Conservation (phyloP, 1,284 basidiomycete genomes). For the Ganoderma resinaceum region DNA sequence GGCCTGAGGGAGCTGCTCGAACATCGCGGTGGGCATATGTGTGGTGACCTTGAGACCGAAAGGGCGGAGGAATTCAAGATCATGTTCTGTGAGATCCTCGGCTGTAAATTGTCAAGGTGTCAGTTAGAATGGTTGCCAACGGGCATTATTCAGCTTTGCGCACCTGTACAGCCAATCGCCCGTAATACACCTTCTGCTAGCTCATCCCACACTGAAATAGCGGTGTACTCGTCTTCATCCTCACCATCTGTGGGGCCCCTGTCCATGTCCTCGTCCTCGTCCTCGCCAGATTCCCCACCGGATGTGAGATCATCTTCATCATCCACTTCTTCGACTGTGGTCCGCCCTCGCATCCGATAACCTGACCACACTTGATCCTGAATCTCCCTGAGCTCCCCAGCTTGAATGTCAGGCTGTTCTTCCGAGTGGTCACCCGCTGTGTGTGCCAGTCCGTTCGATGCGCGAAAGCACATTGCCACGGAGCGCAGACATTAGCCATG, state of each 20-base stretch:
- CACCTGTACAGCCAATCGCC: not conserved
- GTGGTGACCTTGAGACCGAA: slow-evolving; percentile 32
- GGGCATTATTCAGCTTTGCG: too few relatives aligned
- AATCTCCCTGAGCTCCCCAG: not conserved
- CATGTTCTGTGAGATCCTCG: slow-evolving; percentile 20
- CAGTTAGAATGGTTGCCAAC: not conserved
- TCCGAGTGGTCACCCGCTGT: too few relatives aligned
- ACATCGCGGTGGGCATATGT: slow-evolving; percentile 30
- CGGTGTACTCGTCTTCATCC: slow-evolving; percentile 3
- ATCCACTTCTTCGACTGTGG: not conserved
- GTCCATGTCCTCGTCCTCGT: not conserved
- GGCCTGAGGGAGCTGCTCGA: slow-evolving; percentile 24
- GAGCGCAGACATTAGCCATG: too few relatives aligned
- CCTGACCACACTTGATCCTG: not conserved
- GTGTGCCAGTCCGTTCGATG: not conserved
- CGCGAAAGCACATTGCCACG: too few relatives aligned
- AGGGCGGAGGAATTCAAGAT: slow-evolving; percentile 19
- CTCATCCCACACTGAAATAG: slow-evolving; percentile 23
- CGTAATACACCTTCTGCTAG: slow-evolving; percentile 5
- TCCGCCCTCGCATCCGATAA: not conserved
- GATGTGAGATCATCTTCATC: slow-evolving; percentile 4
- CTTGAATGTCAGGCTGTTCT: too few relatives aligned
- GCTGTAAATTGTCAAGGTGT: slow-evolving; percentile 1
- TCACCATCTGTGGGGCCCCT: not conserved
- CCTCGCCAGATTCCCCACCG: too few relatives aligned